These are phyloP conservation scores for Wilcoxina mikolae DNA, from an alignment of 495 filamentous ascomycete genomes.

Conservation along the genomic window DNA sequence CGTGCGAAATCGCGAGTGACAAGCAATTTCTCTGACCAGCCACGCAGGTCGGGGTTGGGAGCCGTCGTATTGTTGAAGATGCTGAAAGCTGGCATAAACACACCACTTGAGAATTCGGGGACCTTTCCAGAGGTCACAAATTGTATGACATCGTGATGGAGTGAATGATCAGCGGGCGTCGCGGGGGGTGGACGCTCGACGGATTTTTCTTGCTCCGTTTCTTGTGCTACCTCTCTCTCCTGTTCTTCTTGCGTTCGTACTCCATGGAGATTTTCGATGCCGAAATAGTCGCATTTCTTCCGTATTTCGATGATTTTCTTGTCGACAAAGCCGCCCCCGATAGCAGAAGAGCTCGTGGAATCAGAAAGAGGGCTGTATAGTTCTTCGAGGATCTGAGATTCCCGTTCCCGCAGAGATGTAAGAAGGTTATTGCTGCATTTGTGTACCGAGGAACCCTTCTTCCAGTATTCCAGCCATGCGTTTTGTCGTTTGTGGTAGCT, in stretches of 20 bases:
- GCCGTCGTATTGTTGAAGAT: constrained; percentile 33
- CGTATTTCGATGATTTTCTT: constrained; percentile 32
- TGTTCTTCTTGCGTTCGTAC: constrained; percentile 50
- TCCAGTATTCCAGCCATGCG: constrained; percentile 5
- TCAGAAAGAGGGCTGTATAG: constrained; percentile 27
- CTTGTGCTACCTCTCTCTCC: constrained; percentile 51
- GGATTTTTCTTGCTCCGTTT: constrained; percentile 46
- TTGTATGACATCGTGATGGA: constrained; percentile 35
- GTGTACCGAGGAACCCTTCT: constrained; percentile 27
- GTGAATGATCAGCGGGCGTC: constrained; percentile 30
- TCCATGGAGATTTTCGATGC: constrained; percentile 25
- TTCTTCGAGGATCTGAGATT: constrained; percentile 35
- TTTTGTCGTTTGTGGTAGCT: constrained; percentile 31
- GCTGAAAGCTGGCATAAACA: constrained; percentile 39
- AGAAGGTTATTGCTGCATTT: constrained; percentile 8
- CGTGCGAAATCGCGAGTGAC: constrained; percentile 43
- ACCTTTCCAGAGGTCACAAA: constrained; percentile 34
- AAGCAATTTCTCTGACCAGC: constrained; percentile 35
- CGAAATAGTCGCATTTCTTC: constrained; percentile 31
- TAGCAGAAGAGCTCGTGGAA: neutral
- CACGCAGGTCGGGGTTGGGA: constrained; percentile 17
- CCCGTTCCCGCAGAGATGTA: constrained; percentile 25
- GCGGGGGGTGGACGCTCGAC: constrained; percentile 35
- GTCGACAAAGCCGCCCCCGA: constrained; percentile 8
- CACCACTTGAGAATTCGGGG: too few species aligned